phyloP scores from a whole-genome alignment of 768 basidiomycete genomes.

The Tephrocybe sp. region DNA sequence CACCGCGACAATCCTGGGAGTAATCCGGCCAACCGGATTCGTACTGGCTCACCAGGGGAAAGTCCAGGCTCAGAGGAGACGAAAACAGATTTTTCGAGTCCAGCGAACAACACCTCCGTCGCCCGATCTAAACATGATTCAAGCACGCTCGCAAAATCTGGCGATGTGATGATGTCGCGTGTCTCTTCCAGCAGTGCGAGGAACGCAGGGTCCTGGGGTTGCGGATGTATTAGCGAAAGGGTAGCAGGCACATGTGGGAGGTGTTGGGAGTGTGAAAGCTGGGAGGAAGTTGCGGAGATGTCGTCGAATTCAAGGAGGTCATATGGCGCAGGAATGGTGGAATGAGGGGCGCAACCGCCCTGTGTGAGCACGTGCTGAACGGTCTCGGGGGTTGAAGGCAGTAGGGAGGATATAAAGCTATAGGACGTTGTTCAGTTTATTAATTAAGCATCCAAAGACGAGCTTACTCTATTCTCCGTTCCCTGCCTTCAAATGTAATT shows the following conservation, averaged over 20 bases:
- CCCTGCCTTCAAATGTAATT: slow-evolving; percentile 55
- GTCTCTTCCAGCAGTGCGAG: slow-evolving; percentile 68
- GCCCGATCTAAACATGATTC: slow-evolving; percentile 73
- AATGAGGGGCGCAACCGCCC: slow-evolving; percentile 48
- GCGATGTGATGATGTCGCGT: slow-evolving; percentile 52
- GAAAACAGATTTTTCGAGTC: slow-evolving; percentile 67
- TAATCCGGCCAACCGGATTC: slow-evolving; percentile 72
- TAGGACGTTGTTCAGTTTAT: background rate
- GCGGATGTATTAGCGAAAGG: slow-evolving; percentile 19
- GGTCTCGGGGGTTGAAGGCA: slow-evolving; percentile 72
- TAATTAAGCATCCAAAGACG: slow-evolving; percentile 1
- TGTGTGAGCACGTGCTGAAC: slow-evolving; percentile 67
- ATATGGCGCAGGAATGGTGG: slow-evolving; percentile 24
- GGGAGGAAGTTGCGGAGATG: slow-evolving; percentile 19
- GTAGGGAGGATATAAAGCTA: slow-evolving; percentile 72
- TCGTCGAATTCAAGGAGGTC: slow-evolving; percentile 23
- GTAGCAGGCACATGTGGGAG: slow-evolving; percentile 11
- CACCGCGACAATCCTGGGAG: slow-evolving; percentile 79
- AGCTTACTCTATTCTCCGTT: slow-evolving; percentile 54
- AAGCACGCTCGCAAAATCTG: slow-evolving; percentile 70
- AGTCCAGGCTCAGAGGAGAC: slow-evolving; percentile 17
- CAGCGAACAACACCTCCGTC: slow-evolving; percentile 58
- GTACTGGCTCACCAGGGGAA: slow-evolving; percentile 34
- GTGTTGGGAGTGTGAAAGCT: slow-evolving; percentile 14
- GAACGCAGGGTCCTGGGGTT: slow-evolving; percentile 48